A percentile compares a stretch with the other conserved stretches of the same genome.
Evolutionary conservation across 116 monocot species (phyloP).

Genomic region (Dioscorea cayenensis): DNA sequence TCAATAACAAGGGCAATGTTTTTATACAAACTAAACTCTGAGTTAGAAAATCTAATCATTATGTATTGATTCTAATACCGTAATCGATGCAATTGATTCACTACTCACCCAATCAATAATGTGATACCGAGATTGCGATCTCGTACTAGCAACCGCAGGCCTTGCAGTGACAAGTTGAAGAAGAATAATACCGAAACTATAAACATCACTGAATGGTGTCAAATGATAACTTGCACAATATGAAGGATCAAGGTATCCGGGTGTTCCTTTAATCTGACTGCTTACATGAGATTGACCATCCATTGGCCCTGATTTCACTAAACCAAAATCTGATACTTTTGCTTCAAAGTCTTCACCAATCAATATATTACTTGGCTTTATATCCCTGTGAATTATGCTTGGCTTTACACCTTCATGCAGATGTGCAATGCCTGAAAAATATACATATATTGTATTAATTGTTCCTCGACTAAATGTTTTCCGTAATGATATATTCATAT

Average conservation of each 20-base stretch:
- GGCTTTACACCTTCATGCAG: conserved; percentile 32
- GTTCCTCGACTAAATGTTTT: neutral
- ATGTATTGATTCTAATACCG: too few relatives aligned
- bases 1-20: too few relatives aligned
- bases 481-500: too few relatives aligned
- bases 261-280: conserved; percentile 26
- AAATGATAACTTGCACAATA: conserved; percentile 32
- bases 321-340: conserved; percentile 27
- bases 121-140: conserved; percentile 11
- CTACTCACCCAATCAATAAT: conserved; percentile 29
- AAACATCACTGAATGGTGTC: conserved; percentile 30
- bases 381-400: conserved; percentile 34
- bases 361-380: conserved; percentile 30
- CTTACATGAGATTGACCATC: conserved; percentile 17
- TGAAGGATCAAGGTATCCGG: conserved; percentile 36
- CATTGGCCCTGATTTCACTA: conserved; percentile 12
- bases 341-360: conserved; percentile 18
- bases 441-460: neutral
- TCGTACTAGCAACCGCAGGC: conserved; percentile 18
- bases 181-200: conserved; percentile 41
- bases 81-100: neutral
- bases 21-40: too few relatives aligned
- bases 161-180: conserved; percentile 30
- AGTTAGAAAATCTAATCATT: too few relatives aligned
- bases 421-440: conserved; percentile 30